Evolutionary conservation across 2,329 filamentous ascomycete species (phyloP).

Genomic region (Uncinocarpus reesii): DNA sequence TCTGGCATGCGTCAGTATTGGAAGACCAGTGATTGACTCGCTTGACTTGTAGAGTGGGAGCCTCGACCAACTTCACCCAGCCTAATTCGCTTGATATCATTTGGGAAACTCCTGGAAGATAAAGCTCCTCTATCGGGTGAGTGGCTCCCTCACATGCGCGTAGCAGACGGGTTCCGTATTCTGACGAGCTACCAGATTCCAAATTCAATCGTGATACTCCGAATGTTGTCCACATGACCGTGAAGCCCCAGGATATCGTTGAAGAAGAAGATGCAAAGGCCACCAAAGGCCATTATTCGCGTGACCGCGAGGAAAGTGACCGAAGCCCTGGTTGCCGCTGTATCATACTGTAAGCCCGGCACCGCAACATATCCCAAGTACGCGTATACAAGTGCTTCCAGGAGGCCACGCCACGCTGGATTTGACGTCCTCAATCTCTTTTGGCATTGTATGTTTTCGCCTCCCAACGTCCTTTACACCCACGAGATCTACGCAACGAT

Average conservation of each 20-base stretch:
- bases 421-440: not conserved
- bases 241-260: slow-evolving; percentile 72
- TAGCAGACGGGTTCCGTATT: not conserved
- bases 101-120: slow-evolving; percentile 82
- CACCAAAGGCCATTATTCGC: slow-evolving; percentile 44
- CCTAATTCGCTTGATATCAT: slow-evolving; percentile 82
- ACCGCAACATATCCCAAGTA: not conserved
- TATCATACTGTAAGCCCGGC: slow-evolving; percentile 45
- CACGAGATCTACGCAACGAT: slow-evolving; percentile 3
- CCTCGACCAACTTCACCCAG: slow-evolving; percentile 73
- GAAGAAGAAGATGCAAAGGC: slow-evolving; percentile 69
- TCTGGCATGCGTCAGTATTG: too few species aligned
- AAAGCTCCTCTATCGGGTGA: slow-evolving; percentile 75
- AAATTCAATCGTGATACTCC: slow-evolving; percentile 62
- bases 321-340: slow-evolving; percentile 53
- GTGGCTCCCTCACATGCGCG: slow-evolving; percentile 21
- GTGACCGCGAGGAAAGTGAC: slow-evolving; percentile 46
- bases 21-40: not conserved
- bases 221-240: slow-evolving; percentile 91
- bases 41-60: slow-evolving; percentile 60
- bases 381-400: too few species aligned
- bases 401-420: not conserved
- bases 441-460: not conserved
- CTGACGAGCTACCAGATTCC: slow-evolving; percentile 49
- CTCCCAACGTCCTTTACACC: not conserved